Percentiles rank a stretch among this genome's conserved stretches.
These are phyloP conservation scores for Geotrichum restrictum DNA, from an alignment of 1,139 yeast species.

Conservation along the genomic window DNA sequence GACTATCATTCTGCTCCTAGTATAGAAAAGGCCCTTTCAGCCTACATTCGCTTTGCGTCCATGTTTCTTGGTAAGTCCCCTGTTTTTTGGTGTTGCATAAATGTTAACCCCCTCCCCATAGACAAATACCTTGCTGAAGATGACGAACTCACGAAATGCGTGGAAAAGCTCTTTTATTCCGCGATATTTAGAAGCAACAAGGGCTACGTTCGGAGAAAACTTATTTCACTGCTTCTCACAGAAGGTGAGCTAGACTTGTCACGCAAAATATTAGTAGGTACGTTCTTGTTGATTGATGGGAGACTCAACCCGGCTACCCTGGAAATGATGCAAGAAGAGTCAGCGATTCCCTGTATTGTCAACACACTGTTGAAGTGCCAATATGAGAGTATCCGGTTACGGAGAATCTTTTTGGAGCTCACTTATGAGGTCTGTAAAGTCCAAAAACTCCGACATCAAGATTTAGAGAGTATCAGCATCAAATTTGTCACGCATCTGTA, in stretches of 20 bases:
- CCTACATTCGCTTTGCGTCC: slow-evolving; percentile 33
- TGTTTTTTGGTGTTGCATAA: not conserved
- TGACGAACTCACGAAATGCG: slow-evolving; percentile 35
- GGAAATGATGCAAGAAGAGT: slow-evolving; percentile 48
- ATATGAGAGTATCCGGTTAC: slow-evolving; percentile 28
- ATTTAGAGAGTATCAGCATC: slow-evolving; percentile 48
- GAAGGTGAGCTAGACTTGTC: slow-evolving; percentile 26
- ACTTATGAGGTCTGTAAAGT: slow-evolving; percentile 52
- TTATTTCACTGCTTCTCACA: slow-evolving; percentile 31
- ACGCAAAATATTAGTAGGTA: slow-evolving; percentile 44
- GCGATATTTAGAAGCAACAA: slow-evolving; percentile 32
- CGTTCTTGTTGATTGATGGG: slow-evolving; percentile 49
- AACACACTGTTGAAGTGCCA: slow-evolving; percentile 38
- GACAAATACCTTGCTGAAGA: slow-evolving; percentile 34
- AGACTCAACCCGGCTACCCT: slow-evolving; percentile 44
- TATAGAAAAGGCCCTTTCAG: slow-evolving; percentile 30
- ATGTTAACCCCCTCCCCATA: not conserved
- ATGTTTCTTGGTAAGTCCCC: slow-evolving; percentile 28
- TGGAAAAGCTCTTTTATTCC: slow-evolving; percentile 34
- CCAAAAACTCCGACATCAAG: slow-evolving; percentile 44
- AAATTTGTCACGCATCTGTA: slow-evolving; percentile 56
- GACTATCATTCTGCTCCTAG: slow-evolving; percentile 31
- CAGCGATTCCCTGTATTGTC: slow-evolving; percentile 48
- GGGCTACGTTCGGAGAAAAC: slow-evolving; percentile 35
- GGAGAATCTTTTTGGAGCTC: slow-evolving; percentile 49